Base-by-base conservation (phyloP, 192 early-diverging fungal species). In the Chytriomyces sp. region DNA sequence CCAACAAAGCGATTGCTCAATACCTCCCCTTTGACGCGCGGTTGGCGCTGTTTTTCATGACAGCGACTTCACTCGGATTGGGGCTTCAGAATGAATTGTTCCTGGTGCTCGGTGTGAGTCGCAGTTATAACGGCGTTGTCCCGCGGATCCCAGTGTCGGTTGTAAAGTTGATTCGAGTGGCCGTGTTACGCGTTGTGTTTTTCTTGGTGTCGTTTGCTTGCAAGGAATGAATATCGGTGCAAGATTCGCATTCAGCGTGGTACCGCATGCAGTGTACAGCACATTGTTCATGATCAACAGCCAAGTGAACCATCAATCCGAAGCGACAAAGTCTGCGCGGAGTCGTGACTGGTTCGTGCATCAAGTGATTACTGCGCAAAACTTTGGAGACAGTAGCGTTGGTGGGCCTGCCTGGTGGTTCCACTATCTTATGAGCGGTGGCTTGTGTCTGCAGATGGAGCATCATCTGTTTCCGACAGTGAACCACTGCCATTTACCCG, bases 371-470 rank as follows among this genome's bases (percentile, higher is more conserved):
- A 75, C 72, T 10, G 72, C 72, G 28, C 72, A 75, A 46, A 75
- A 75, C 61, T 75, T 75, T 75, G 72, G 72, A 8, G 47, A 62
- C 47, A 26, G 35, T 7, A 43, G 47, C 7, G 16, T n/a, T 45
- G 26, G 24, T 26, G 26, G 26, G 20, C 26, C 23, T 24, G 46
- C 44, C 43, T 75, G 61, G 72, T 62, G 61, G 62, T 75, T 75
- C 72, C 72, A 71, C 47, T 71, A 20, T 7, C 7, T 10, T 6
- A 92, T 94, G 81, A 89, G 85, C 7, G 92, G 93, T 50, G 92
- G 92, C 50, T 82, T 93, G 73, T 93, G 93, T 86, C 91, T 86
- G 84, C 93, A 95, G 75, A 95, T 95, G 69, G 93, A 95, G 82
- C 93, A 95, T 83, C 93, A 95, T 76, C 84, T 93, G 78, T 95